phyloP scores from a whole-genome alignment of 495 filamentous ascomycete species.

The Tuber microsphaerosporum region DNA sequence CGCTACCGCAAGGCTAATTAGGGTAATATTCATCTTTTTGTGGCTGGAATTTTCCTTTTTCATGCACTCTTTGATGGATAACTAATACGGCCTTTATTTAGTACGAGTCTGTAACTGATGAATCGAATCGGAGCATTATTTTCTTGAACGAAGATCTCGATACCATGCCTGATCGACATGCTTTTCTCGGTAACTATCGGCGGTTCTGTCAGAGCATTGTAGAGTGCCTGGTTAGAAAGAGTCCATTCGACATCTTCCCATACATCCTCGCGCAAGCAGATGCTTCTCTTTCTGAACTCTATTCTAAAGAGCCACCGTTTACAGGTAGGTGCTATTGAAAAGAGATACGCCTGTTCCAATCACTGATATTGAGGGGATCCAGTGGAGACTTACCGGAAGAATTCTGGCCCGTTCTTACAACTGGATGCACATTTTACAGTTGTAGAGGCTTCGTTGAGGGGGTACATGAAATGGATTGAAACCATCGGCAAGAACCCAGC shows the following conservation, averaged over 20 bases:
- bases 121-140: slow-evolving; percentile 68
- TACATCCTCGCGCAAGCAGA: slow-evolving; percentile 77
- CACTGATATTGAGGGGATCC: slow-evolving; percentile 40
- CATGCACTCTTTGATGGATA: slow-evolving; percentile 5
- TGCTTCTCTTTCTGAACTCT: slow-evolving; percentile 63
- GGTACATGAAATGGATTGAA: slow-evolving; percentile 73
- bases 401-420: slow-evolving; percentile 64
- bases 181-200: slow-evolving; percentile 94
- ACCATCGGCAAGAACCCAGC: slow-evolving; percentile 48
- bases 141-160: slow-evolving; percentile 90
- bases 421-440: slow-evolving; percentile 86
- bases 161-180: slow-evolving; percentile 86
- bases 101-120: slow-evolving; percentile 75
- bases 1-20: slow-evolving; percentile 40
- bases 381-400: slow-evolving; percentile 73
- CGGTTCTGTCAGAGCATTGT: slow-evolving; percentile 80
- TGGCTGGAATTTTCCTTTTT: slow-evolving; percentile 3
- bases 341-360: not conserved
- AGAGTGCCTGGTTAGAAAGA: slow-evolving; percentile 69
- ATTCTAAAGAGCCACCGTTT: slow-evolving; percentile 62
- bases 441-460: slow-evolving; percentile 83
- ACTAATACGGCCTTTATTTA: slow-evolving; percentile 57
- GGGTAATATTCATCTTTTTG: slow-evolving; percentile 31
- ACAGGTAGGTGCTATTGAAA: slow-evolving; percentile 49
- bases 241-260: slow-evolving; percentile 73